Evolutionary conservation across 306 rosid genomes (phyloP), one percentile per base, ranked within the genome.

Genomic region (Inga oerstediana): DNA sequence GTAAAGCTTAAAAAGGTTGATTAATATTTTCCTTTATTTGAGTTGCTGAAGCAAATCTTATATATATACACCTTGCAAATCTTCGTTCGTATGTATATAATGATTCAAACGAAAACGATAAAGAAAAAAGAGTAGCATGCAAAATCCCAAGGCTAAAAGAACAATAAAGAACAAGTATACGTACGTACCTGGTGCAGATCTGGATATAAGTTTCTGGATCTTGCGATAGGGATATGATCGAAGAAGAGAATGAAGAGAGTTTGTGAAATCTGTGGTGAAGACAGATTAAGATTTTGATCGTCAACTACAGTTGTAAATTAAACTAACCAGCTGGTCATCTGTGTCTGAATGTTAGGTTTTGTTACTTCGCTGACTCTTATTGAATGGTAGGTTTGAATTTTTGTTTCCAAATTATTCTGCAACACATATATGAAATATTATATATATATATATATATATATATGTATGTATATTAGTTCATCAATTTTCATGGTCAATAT

Each of bases 311-410:
- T 4, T 59, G 30, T 59, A 22, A 59, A n/a, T 59, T 8, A 22
- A 9, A n/a, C 34, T 8, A 59, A 59, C 66, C 66, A 22, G 32
- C 66, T 22, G 15, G 66, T 59, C 66, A 0, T 48, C 52, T 48
- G 15, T 22, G 34, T 59, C 20, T n/a, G 66, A 59, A 59, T 59
- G 66, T 59, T 59, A 59, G 66, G 66, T 59, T 22, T 58, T 59
- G 10, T 10, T 22, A 9, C 66, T 59, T 22, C 66, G 32, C 32
- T 59, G 32, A 59, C 66, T 59, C 66, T 24, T 15, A 19, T n/a
- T n/a, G 66, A 59, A 59, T 85, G 87, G 85, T 73, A 80, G 85
- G 85, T 82, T 82, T 79, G 83, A 76, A 72, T 75, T 77, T 30
- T 45, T n/a, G 74, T 7, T 43, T 48, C 73, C 8, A 81, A 62